phyloP scores from a whole-genome alignment of 495 filamentous ascomycete genomes.

The Penicillium dipodomyicola region DNA sequence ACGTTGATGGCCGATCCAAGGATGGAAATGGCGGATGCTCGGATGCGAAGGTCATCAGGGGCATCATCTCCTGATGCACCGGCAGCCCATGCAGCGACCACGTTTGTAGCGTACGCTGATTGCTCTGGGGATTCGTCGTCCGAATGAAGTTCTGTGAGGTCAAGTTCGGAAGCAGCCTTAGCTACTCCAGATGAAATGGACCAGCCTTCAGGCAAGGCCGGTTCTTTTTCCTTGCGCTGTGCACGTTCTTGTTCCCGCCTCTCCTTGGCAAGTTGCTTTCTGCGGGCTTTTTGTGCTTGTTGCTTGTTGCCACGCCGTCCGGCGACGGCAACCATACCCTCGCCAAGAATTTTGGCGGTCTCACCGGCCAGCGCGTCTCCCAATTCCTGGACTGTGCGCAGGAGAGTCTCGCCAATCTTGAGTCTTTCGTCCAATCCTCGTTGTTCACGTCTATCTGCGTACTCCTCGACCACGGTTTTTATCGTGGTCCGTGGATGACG shows the following conservation, averaged over 20 bases:
- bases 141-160: constrained; percentile 31
- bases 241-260: constrained; percentile 43
- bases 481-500: constrained; percentile 64
- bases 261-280: constrained; percentile 48
- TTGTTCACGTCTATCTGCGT: constrained; percentile 61
- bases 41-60: constrained; percentile 72
- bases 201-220: constrained; percentile 33
- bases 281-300: constrained; percentile 53
- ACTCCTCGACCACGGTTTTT: constrained; percentile 65
- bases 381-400: constrained; percentile 66
- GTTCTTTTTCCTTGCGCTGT: constrained; percentile 35
- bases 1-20: constrained; percentile 64
- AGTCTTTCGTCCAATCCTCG: constrained; percentile 63
- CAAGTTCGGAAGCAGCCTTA: constrained; percentile 4
- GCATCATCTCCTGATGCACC: constrained; percentile 51
- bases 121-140: constrained; percentile 47
- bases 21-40: constrained; percentile 75
- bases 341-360: constrained; percentile 52
- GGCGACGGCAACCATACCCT: constrained; percentile 64
- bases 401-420: constrained; percentile 68
- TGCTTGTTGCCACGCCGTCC: constrained; percentile 58
- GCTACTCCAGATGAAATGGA: constrained; percentile 24
- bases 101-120: constrained; percentile 55
- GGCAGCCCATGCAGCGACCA: constrained; percentile 72
- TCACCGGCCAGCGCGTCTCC: constrained; percentile 61